Percentiles rank a stretch among this genome's conserved stretches.
These are phyloP conservation scores for Penicillium griseofulvum DNA, from an alignment of 2,329 filamentous ascomycete genomes.

Conservation along the genomic window DNA sequence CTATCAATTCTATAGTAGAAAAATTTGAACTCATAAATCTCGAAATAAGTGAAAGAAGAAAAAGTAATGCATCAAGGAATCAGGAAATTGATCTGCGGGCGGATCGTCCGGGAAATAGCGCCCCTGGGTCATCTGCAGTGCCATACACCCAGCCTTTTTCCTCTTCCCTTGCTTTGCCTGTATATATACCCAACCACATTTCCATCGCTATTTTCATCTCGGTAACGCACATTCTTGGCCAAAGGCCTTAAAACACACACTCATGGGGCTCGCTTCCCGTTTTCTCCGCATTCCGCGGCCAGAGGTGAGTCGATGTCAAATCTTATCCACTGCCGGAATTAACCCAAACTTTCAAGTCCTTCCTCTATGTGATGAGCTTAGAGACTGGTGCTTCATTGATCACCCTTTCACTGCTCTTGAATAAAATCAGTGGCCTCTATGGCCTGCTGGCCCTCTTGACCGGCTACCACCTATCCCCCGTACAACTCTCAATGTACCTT, in stretches of 20 bases:
- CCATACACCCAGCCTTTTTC: conserved; percentile 19
- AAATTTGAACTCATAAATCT: background rate
- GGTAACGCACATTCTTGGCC: conserved; percentile 6
- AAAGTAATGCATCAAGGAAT: background rate
- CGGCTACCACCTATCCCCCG: conserved; percentile 74
- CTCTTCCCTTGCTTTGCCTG: conserved; percentile 10
- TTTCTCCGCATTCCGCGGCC: conserved; percentile 51
- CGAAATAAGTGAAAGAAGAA: background rate
- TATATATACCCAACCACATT: conserved; percentile 11
- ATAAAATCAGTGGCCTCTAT: conserved; percentile 89
- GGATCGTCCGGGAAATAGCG: conserved; percentile 23
- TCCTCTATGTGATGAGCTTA: conserved; percentile 81
- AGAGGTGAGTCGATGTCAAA: conserved; percentile 32
- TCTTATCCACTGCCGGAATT: conserved; percentile 12
- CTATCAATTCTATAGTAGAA: background rate
- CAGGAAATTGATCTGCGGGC: conserved; percentile 20
- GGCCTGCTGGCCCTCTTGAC: conserved; percentile 85
- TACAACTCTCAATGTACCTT: conserved; percentile 88
- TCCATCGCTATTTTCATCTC: conserved; percentile 5
- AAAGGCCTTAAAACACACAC: conserved; percentile 5
- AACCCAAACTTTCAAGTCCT: conserved; percentile 57
- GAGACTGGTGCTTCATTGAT: conserved; percentile 85
- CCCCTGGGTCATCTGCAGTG: conserved; percentile 19
- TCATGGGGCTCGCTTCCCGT: conserved; percentile 42
- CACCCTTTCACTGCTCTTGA: conserved; percentile 77